Evolutionary conservation across 2,329 filamentous ascomycete genomes (phyloP), one percentile per base, ranked within the genome.

Genomic region (Remersonia thermophila): DNA sequence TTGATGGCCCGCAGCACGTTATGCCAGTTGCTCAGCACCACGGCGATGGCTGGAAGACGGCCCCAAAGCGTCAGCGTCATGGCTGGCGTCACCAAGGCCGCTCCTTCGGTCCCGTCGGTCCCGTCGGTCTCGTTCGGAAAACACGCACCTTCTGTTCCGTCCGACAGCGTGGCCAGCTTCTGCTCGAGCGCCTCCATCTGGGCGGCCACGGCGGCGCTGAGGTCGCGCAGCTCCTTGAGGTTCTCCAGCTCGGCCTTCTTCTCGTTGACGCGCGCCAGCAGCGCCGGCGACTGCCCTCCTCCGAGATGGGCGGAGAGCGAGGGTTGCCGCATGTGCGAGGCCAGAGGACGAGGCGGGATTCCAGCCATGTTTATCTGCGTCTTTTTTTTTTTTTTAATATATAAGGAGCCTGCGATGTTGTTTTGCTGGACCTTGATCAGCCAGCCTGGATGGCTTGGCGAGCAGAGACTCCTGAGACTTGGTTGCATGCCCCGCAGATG

Each of bases 11-110:
- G 70, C 41, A 93, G 67, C 45, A 93, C 83, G 49, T 84, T 87
- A 57, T 87, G 80, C 84, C 84, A 93, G 56, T 91, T 93, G 36
- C 79, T 73, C 54, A 93, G 66, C 15, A 93, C 83, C n/a, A 79
- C 72, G 27, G 84, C 83, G 51, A 93, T 84, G 41, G 81, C 83
- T 85, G 25, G 9, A n/a, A n/a, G n/a, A n/a, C n/a, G n/a, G n/a
- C n/a, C n/a, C n/a, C n/a, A n/a, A n/a, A n/a, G 54, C 37, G 36
- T 15, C 20, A 11, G 7, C 32, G 37, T 41, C 28, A 37, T 40
- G 49, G 42, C 43, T 43, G 41, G 10, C 33, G 26, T 32, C 16
- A 16, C 14, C 20, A 12, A 23, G 20, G 14, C 41, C n/a, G n/a
- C n/a, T n/a, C n/a, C n/a, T n/a, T n/a, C n/a, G n/a, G n/a, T n/a